phyloP scores from a whole-genome alignment of 805 yeast genomes.

The Sugiyamaella marilandica region DNA sequence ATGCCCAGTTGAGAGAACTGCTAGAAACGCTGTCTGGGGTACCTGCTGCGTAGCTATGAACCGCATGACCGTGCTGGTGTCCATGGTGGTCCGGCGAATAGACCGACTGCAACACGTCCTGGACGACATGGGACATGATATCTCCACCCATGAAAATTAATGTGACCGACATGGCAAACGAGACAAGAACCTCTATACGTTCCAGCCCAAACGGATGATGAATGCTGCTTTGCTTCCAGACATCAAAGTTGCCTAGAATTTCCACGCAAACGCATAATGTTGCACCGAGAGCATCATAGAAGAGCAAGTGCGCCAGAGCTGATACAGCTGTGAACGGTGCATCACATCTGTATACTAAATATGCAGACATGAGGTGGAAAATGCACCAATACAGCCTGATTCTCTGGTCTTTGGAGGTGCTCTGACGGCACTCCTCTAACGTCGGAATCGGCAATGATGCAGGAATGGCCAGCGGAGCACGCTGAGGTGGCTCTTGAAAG shows the following conservation, averaged over 20 bases:
- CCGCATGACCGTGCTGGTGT: conserved; percentile 15
- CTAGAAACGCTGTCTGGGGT: conserved; percentile 3
- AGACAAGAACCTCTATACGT: conserved; percentile 80
- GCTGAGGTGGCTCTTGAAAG: conserved; percentile 84
- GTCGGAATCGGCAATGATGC: conserved; percentile 70
- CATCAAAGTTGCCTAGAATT: conserved; percentile 84
- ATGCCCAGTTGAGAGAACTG: conserved; percentile 16
- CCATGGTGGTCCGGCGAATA: conserved; percentile 32
- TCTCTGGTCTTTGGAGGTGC: conserved; percentile 56
- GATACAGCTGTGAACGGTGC: conserved; percentile 57
- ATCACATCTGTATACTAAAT: conserved; percentile 56
- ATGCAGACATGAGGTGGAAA: conserved; percentile 52
- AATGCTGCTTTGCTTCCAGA: conserved; percentile 79
- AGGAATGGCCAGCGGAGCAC: conserved; percentile 60
- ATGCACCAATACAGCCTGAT: conserved; percentile 54
- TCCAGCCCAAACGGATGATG: conserved; percentile 90
- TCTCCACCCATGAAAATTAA: conserved; percentile 89
- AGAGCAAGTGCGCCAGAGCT: conserved; percentile 79
- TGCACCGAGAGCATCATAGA: conserved; percentile 82
- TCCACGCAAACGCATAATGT: conserved; percentile 65
- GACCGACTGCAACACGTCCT: conserved; percentile 51
- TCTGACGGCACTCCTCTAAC: conserved; percentile 53
- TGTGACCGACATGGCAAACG: conserved; percentile 81
- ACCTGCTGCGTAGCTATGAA: conserved; percentile 12
- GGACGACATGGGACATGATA: conserved; percentile 78